phyloP scores from a whole-genome alignment of 73 alveolate species.

The Blepharisma stoltei region DNA sequence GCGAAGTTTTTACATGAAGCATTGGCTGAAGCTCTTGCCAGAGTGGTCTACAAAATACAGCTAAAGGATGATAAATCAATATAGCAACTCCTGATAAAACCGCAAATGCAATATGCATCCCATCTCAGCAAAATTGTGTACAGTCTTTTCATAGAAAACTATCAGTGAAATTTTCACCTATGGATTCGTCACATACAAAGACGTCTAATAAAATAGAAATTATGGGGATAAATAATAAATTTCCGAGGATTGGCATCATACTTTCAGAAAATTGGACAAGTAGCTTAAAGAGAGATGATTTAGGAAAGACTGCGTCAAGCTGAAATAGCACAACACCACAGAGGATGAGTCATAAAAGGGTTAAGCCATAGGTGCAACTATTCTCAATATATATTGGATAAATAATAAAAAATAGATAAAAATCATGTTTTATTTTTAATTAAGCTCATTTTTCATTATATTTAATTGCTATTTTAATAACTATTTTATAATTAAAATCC shows the following conservation, averaged over 20 bases:
- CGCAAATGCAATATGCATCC: background rate
- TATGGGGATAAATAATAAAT: constrained; percentile 12
- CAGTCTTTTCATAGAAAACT: constrained; percentile 9
- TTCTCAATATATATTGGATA: no score
- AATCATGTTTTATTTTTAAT: no score
- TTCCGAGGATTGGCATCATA: constrained; percentile 20
- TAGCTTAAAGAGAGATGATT: no score
- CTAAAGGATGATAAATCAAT: constrained; percentile 18
- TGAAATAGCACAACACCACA: no score
- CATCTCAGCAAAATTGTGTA: background rate
- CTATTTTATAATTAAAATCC: no score
- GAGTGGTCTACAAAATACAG: constrained; percentile 17
- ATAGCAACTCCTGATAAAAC: background rate
- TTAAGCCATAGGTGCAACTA: no score
- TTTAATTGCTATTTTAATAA: no score
- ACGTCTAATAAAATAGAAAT: constrained; percentile 6
- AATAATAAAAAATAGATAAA: no score
- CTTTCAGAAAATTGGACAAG: background rate
- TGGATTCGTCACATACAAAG: constrained; percentile 21
- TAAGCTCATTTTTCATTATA: no score
- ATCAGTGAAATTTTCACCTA: background rate
- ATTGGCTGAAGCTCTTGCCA: constrained; percentile 18
- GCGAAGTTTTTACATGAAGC: constrained; percentile 1
- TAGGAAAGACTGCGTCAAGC: no score
- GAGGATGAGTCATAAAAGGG: no score